Evolutionary conservation across 192 early-diverging fungal species (phyloP).

Genomic region (Gonapodya prolifera): DNA sequence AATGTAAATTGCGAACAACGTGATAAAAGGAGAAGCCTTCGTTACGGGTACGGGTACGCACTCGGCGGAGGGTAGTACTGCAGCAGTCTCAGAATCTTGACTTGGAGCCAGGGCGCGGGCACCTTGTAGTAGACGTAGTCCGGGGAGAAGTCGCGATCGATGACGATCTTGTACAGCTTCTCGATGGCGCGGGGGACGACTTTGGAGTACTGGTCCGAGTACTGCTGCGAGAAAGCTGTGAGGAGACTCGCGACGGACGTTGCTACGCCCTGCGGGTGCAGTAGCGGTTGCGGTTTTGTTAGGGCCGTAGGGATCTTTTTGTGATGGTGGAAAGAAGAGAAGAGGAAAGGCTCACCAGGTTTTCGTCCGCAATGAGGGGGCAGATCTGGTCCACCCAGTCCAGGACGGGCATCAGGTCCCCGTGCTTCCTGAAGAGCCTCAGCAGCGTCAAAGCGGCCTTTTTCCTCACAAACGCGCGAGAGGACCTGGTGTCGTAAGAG

Average conservation of each 20-base stretch:
- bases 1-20: not conserved
- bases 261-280: conserved; percentile 55
- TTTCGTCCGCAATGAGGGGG: conserved; percentile 71
- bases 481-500: conserved; percentile 25
- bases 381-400: conserved; percentile 81
- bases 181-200: conserved; percentile 66
- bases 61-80: conserved; percentile 91
- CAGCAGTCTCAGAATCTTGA: conserved; percentile 83
- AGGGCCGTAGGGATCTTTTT: no score
- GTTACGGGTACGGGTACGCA: conserved; percentile 11
- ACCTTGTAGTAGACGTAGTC: conserved; percentile 98
- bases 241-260: conserved; percentile 73
- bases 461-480: conserved; percentile 83
- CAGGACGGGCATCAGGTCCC: conserved; percentile 63
- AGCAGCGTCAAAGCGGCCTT: conserved; percentile 92
- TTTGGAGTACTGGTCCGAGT: conserved; percentile 64
- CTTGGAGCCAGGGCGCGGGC: conserved; percentile 94
- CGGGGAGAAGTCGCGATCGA: conserved; percentile 63
- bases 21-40: not conserved
- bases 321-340: not conserved
- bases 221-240: conserved; percentile 81
- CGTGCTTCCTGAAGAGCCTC: conserved; percentile 75
- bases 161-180: conserved; percentile 68
- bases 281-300: not conserved
- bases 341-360: conserved; percentile 37